Evolutionary conservation across 371 early-diverging fungal species (phyloP), one percentile per base, ranked within the genome.

Genomic region (Apophysomyces elegans): DNA sequence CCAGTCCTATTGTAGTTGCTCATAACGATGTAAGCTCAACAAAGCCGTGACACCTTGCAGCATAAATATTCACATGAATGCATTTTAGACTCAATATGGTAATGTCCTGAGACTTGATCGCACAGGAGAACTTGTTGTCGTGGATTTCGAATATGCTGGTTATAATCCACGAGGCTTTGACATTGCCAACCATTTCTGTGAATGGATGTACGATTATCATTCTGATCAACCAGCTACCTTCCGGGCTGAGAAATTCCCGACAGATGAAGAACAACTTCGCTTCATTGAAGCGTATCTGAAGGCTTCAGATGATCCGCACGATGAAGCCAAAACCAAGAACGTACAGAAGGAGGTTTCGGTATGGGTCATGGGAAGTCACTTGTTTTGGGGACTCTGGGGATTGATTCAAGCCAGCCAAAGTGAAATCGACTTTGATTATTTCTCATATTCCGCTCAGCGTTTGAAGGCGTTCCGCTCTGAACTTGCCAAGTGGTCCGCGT

Each of bases 151-250:
- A 64, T 95, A 95, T 73, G 87, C 94, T 13, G 93, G 96, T 0
- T 93, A 92, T 70, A 95, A 91, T 66, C 86, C 87, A 58, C 88
- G 92, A 7, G 95, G 88, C 5, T 93, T 81, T 46, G 95, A 95
- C 44, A 90, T 95, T 43, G 95, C 90, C 36, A 95, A 95, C 72
- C 95, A 95, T 63, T 95, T 95, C 67, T 92, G 91, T 74, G 95
- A 95, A 62, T 95, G 93, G 93, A 91, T 85, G 77, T 91, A 91
- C 35, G 86, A 95, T 69, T 95, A 95, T 69, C 90, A 91, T 65
- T 72, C 83, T 12, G 65, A 73, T 4, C 45, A 68, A 0, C 86
- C 86, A 7, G 90, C 93, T 1, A 68, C 83, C 2, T 47, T 85
- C 38, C 74, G 84, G 56, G 58, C 65, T 0, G 61, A 67, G 4